These are phyloP conservation scores for Podila clonocystis DNA, from an alignment of 192 early-diverging fungal species.

Conservation along the genomic window DNA sequence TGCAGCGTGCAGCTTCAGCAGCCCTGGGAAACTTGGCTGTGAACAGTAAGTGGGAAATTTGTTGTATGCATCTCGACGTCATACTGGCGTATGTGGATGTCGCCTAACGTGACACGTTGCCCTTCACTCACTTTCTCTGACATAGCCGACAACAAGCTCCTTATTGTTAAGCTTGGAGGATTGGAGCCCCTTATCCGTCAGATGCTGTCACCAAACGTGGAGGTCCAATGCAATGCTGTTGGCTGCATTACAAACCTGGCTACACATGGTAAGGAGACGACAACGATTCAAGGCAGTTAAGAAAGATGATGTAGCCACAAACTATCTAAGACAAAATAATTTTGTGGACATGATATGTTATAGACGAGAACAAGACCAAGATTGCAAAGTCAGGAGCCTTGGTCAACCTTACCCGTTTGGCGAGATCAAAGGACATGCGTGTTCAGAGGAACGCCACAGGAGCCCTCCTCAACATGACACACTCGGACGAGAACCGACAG, in stretches of 20 bases:
- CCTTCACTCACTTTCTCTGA: background rate
- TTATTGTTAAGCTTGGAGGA: slow-evolving; percentile 86
- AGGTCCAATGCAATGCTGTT: slow-evolving; percentile 94
- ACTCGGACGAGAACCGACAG: slow-evolving; percentile 84
- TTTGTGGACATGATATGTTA: background rate
- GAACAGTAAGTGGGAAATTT: slow-evolving; percentile 61
- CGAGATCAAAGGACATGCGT: slow-evolving; percentile 81
- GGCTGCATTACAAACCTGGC: slow-evolving; percentile 95
- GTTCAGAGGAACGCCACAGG: slow-evolving; percentile 93
- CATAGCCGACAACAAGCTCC: slow-evolving; percentile 83
- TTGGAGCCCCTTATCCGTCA: slow-evolving; percentile 87
- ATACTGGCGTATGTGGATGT: no score
- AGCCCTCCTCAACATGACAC: slow-evolving; percentile 93
- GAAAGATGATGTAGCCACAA: background rate
- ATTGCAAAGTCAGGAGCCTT: slow-evolving; percentile 89
- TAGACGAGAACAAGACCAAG: slow-evolving; percentile 89
- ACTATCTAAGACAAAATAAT: background rate
- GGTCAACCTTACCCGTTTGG: slow-evolving; percentile 75
- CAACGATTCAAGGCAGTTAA: background rate
- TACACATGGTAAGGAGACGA: slow-evolving; percentile 68
- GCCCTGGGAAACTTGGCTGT: slow-evolving; percentile 92
- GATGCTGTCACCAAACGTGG: slow-evolving; percentile 86
- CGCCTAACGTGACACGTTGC: background rate
- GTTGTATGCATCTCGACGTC: no score
- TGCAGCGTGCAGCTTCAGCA: slow-evolving; percentile 86